A percentile compares a stretch with the other conserved stretches of the same genome.
Conservation (phyloP, 73 alveolate species). For the Tetrahymena thermophila region DNA sequence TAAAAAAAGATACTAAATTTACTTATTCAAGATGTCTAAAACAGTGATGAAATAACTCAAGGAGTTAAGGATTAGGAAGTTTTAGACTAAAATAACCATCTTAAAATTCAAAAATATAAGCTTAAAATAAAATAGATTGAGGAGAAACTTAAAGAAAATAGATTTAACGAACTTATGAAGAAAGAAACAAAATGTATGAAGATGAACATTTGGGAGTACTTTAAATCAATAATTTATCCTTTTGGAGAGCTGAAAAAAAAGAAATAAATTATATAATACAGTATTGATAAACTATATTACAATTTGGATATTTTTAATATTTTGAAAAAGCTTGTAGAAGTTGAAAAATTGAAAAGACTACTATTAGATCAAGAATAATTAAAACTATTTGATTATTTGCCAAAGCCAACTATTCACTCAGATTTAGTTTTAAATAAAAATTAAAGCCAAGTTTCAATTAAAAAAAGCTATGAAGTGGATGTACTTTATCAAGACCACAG, state of each 20-base stretch:
- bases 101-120: background rate
- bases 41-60: background rate
- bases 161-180: background rate
- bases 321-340: conserved; percentile 8
- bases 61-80: background rate
- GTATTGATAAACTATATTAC: conserved; percentile 7
- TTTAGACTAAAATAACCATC: background rate
- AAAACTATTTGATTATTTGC: conserved; percentile 25
- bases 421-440: background rate
- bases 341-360: conserved; percentile 22
- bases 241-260: background rate
- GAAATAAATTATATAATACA: conserved; percentile 1
- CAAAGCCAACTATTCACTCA: conserved; percentile 23
- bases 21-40: background rate
- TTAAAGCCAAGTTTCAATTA: background rate
- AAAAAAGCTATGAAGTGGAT: background rate
- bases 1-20: no score
- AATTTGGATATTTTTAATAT: conserved; percentile 10
- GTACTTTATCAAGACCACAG: background rate
- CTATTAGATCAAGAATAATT: conserved; percentile 3
- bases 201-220: background rate
- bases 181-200: background rate
- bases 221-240: background rate
- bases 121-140: background rate
- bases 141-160: background rate